Evolutionary conservation across 331 rosid species (phyloP).

Genomic region (Pyrus hybrid): DNA sequence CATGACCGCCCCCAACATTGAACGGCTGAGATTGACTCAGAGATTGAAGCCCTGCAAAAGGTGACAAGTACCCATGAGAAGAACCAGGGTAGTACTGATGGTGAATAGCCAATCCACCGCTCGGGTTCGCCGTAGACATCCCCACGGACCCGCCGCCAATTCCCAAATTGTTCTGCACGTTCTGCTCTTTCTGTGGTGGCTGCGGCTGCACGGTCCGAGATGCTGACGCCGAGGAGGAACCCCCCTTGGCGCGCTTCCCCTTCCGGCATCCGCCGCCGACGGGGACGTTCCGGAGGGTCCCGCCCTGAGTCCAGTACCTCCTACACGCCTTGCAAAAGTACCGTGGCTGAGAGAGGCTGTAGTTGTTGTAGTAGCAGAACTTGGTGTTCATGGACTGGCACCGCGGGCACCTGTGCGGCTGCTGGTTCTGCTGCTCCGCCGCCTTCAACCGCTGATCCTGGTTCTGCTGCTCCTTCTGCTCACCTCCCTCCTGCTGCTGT

Average conservation of each 20-base stretch:
- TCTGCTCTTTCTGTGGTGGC: neutral
- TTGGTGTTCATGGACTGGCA: conserved; percentile 65
- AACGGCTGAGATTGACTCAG: conserved; percentile 12
- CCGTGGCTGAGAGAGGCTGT: conserved; percentile 74
- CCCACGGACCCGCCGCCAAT: too few relatives aligned
- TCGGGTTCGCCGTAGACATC: too few relatives aligned
- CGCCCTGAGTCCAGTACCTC: conserved; percentile 83
- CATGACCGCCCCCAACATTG: conserved; percentile 3
- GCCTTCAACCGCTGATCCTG: conserved; percentile 1
- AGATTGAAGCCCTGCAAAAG: conserved; percentile 28
- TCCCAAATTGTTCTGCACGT: neutral
- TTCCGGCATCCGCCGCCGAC: conserved; percentile 68
- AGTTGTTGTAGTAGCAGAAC: conserved; percentile 72
- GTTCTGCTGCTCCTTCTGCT: neutral
- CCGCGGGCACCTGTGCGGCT: conserved; percentile 48
- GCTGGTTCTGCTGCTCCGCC: conserved; percentile 1
- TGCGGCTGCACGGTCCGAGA: neutral
- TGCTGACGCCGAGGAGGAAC: conserved; percentile 9
- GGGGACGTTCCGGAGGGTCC: conserved; percentile 65
- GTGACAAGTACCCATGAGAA: conserved; percentile 26
- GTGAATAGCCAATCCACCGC: conserved; percentile 3
- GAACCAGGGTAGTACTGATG: conserved; percentile 10
- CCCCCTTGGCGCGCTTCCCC: conserved; percentile 35
- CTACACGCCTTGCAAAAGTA: conserved; percentile 62
- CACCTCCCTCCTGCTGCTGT: conserved; percentile 11